Conservation (phyloP, 129 eudicot genomes). For the Artemisia tridentata region DNA sequence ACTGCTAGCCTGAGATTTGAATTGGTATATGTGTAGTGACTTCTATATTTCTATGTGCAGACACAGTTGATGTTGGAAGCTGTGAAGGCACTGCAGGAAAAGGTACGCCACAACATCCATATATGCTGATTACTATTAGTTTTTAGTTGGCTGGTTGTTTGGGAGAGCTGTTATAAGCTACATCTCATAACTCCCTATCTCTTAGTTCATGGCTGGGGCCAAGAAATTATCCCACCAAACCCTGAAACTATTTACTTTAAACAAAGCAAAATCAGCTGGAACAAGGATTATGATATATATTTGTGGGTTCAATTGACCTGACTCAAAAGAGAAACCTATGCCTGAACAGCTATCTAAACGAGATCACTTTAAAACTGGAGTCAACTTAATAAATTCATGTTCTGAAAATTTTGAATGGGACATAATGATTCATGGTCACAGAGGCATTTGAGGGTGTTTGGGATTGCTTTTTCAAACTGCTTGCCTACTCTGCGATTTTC, state of each 20-base stretch:
- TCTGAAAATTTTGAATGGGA: too few relatives aligned
- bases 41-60: neutral
- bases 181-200: too few relatives aligned
- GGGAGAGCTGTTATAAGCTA: too few relatives aligned
- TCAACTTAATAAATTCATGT: too few relatives aligned
- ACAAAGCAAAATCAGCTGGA: too few relatives aligned
- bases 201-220: too few relatives aligned
- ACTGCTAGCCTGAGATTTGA: neutral
- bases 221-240: too few relatives aligned
- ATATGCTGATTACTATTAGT: neutral
- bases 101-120: slow-evolving; percentile 12
- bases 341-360: neutral
- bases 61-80: slow-evolving; percentile 27
- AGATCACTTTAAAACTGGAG: neutral
- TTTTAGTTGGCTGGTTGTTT: neutral
- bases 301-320: neutral
- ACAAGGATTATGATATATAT: neutral
- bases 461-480: too few relatives aligned
- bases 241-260: too few relatives aligned
- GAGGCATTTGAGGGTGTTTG: too few relatives aligned
- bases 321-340: neutral
- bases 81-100: slow-evolving; percentile 24
- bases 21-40: neutral
- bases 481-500: too few relatives aligned
- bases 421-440: too few relatives aligned